Evolutionary conservation across 805 yeast species (phyloP), one percentile per base, ranked within the genome.

Genomic region (Komagataella pastoris): DNA sequence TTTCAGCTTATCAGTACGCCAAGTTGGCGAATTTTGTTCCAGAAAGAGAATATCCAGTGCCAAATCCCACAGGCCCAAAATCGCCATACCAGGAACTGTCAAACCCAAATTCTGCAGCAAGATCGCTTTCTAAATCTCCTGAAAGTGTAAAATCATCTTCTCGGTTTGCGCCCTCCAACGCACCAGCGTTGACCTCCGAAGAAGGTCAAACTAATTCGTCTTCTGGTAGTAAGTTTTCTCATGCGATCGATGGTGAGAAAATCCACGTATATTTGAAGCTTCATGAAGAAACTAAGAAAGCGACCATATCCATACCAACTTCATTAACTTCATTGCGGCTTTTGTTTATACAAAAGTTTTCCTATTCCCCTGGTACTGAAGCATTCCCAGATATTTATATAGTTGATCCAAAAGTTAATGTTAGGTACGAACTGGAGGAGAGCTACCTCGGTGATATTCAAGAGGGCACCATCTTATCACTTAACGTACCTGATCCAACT

Each of bases 1-100:
- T 85, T 62, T 88, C 97, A 4, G 97, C 97, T 0, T 91, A 90
- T 55, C 98, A 91, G 61, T 83, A 83, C 66, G 88, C 95, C 1
- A 86, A 85, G 59, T 72, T 86, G 8, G 71, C 87, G 0, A 79
- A 75, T 54, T 52, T 50, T 68, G 68, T 54, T 62, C 75, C 8
- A 60, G 52, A 52, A 57, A 52, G 60, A 57, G 53, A 63, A 60
- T 40, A 63, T 54, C 64, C 7, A 59, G 66, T 51, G 50, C 65
- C 65, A 17, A 21, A 17, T 23, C 14, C 30, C 47, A 19, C 14
- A n/a, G 47, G 24, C 23, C 19, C 21, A 19, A 21, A 19, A 30
- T 18, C 47, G 47, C 47, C 47, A n/a, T 21, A 46, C 6, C 17
- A 17, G n/a, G 17, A 7, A 17, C 6, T 18, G 6, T 17, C 47